Conservation (phyloP, 2,329 filamentous ascomycete species). For the Tolypocladium guangdongense region DNA sequence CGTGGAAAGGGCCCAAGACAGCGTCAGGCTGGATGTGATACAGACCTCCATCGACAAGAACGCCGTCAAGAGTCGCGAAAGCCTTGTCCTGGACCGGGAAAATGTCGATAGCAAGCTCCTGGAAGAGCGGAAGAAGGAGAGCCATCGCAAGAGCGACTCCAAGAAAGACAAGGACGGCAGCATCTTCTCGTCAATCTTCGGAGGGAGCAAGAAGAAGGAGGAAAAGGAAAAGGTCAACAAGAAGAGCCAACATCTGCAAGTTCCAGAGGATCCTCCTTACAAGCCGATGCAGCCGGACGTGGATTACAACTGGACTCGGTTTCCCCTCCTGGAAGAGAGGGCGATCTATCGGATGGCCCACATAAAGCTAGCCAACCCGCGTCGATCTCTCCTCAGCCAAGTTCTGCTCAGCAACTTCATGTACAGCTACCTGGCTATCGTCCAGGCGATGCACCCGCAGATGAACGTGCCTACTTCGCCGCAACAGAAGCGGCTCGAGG, state of each 20-base stretch:
- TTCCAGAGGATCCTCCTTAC: slow-evolving; percentile 69
- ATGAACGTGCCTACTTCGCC: slow-evolving; percentile 81
- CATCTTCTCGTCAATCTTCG: slow-evolving; percentile 89
- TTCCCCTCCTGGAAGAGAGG: slow-evolving; percentile 88
- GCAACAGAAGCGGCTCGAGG: slow-evolving; percentile 54
- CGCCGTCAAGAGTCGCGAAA: slow-evolving; percentile 62
- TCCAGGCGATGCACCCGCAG: slow-evolving; percentile 96
- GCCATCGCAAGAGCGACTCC: slow-evolving; percentile 59
- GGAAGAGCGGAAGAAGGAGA: slow-evolving; percentile 75
- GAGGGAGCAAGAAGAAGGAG: slow-evolving; percentile 76
- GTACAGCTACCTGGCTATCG: slow-evolving; percentile 97
- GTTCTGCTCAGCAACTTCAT: slow-evolving; percentile 98
- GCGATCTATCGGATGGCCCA: slow-evolving; percentile 98
- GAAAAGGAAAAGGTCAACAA: slow-evolving; percentile 65
- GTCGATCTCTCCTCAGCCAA: slow-evolving; percentile 83
- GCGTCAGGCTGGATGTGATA: slow-evolving; percentile 71
- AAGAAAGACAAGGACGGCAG: slow-evolving; percentile 92
- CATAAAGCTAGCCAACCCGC: slow-evolving; percentile 96
- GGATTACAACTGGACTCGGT: slow-evolving; percentile 93
- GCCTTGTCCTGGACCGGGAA: slow-evolving; percentile 72
- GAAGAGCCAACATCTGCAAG: slow-evolving; percentile 61
- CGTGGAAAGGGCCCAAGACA: slow-evolving; percentile 57
- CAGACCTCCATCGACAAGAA: slow-evolving; percentile 74
- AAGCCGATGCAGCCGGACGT: slow-evolving; percentile 72
- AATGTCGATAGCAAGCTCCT: slow-evolving; percentile 59